Evolutionary conservation across 2,329 filamentous ascomycete genomes (phyloP), one percentile per base, ranked within the genome.

Genomic region (Metarhizium album): DNA sequence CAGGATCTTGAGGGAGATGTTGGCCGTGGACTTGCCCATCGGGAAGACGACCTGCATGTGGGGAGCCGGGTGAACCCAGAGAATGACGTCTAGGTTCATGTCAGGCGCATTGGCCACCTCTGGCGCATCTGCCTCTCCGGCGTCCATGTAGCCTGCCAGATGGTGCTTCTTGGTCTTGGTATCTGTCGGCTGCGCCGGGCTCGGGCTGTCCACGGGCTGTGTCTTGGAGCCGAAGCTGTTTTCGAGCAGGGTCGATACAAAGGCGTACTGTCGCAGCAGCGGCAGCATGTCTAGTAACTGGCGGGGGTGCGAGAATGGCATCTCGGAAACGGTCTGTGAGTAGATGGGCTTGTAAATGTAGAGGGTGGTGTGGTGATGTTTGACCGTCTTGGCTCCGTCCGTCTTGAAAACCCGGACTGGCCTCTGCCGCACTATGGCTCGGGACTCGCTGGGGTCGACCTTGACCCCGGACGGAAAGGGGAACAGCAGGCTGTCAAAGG

Each of bases 221-320:
- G 59, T 64, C 45, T 61, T 63, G 3, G 67, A 60, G 35, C 70
- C 71, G 59, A 88, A 86, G 51, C 76, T 80, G 47, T 78, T 79
- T 50, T 75, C 70, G 3, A 91, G 72, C 2, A 93, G 66, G 0
- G 73, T 79, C 1, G 80, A 80, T 4, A 88, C 70, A 56, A 86
- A 82, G 0, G 84, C 84, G 60, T 88, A 93, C 63, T 93, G 87
- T 14, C 88, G 75, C 16, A 93, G 70, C 3, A 76, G 72, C 0
- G 87, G 86, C n/a, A 94, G 73, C 61, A 90, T 80, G 49, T 79
- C 75, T 6, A 90, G 70, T 3, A 94, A 70, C 61, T 94, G 87
- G 47, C 82, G 78, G 0, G 88, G 88, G 60, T 94, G 88, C 2
- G 81, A 80, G 60, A 94, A 91, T 0, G 86, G 82, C 31, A 93